Conservation (phyloP, 1,139 yeast species). For the Kurtzmaniella quercitrusa region DNA sequence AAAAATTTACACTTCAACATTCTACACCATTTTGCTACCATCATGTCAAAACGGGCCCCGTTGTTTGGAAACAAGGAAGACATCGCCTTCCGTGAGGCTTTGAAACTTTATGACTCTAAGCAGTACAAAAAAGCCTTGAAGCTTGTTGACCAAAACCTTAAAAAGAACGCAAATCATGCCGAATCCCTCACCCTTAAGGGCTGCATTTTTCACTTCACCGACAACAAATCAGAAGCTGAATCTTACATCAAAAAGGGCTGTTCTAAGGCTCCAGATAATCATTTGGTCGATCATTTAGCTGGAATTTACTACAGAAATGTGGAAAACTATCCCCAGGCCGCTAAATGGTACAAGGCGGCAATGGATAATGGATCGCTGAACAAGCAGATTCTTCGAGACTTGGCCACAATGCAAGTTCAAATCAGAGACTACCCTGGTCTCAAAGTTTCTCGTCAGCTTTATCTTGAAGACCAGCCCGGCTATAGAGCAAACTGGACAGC, state of each 20-base stretch:
- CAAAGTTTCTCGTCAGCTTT: constrained; percentile 59
- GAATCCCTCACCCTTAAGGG: constrained; percentile 88
- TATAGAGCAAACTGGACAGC: constrained; percentile 92
- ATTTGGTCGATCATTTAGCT: constrained; percentile 78
- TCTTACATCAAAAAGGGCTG: constrained; percentile 59
- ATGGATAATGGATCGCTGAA: constrained; percentile 77
- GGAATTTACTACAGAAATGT: constrained; percentile 78
- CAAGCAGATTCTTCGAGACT: constrained; percentile 75
- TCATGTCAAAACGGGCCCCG: constrained; percentile 23
- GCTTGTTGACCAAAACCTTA: constrained; percentile 68
- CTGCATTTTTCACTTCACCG: constrained; percentile 48
- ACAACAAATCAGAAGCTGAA: constrained; percentile 63
- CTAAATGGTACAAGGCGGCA: constrained; percentile 76
- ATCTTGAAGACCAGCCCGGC: constrained; percentile 76
- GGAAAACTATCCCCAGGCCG: constrained; percentile 72
- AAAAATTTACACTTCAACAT: no score
- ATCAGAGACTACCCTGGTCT: constrained; percentile 67
- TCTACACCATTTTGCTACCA: not conserved
- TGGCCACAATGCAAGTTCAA: constrained; percentile 77
- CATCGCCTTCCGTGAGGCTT: constrained; percentile 71
- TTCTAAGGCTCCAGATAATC: constrained; percentile 51
- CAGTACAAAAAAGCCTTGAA: constrained; percentile 86
- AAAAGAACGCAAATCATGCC: constrained; percentile 72
- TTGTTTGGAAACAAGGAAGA: constrained; percentile 55
- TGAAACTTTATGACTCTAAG: constrained; percentile 76